Percentiles rank a stretch among this genome's conserved stretches.
These are phyloP conservation scores for Paramecium tetraurelia DNA, from an alignment of 73 alveolate species.

Conservation along the genomic window DNA sequence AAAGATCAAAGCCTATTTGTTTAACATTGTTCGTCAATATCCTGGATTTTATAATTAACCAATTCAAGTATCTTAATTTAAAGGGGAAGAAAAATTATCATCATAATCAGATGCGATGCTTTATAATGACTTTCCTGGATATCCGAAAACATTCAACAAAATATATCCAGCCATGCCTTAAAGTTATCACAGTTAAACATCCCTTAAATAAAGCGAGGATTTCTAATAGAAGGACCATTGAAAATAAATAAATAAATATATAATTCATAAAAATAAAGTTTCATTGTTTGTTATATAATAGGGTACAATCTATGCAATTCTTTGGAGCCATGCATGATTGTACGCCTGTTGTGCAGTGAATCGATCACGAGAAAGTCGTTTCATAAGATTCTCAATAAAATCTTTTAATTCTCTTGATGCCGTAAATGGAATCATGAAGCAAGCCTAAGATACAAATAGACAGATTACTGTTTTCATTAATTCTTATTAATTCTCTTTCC, in stretches of 20 bases:
- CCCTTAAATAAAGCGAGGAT: neutral
- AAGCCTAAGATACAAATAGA: neutral
- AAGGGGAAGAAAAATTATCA: neutral
- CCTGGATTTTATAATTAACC: neutral
- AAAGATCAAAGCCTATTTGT: neutral
- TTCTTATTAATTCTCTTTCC: constrained; percentile 20
- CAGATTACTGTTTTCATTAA: neutral
- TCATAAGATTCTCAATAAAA: constrained; percentile 14
- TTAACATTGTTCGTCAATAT: neutral
- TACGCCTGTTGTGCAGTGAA: constrained; percentile 3
- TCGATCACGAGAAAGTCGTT: constrained; percentile 14
- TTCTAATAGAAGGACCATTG: neutral
- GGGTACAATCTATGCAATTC: neutral
- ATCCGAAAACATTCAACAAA: neutral
- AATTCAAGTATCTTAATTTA: neutral
- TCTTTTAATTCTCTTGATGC: constrained; percentile 34
- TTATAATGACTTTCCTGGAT: neutral
- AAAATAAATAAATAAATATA: neutral
- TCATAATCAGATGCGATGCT: neutral
- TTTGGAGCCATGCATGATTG: constrained; percentile 2
- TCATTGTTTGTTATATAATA: neutral
- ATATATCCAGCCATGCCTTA: neutral
- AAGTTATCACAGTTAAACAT: neutral
- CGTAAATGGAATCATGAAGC: neutral
- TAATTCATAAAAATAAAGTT: neutral